A percentile compares a stretch with the other conserved stretches of the same genome.
phyloP scores from a whole-genome alignment of 768 basidiomycete species.

The Trametes cingulata region DNA sequence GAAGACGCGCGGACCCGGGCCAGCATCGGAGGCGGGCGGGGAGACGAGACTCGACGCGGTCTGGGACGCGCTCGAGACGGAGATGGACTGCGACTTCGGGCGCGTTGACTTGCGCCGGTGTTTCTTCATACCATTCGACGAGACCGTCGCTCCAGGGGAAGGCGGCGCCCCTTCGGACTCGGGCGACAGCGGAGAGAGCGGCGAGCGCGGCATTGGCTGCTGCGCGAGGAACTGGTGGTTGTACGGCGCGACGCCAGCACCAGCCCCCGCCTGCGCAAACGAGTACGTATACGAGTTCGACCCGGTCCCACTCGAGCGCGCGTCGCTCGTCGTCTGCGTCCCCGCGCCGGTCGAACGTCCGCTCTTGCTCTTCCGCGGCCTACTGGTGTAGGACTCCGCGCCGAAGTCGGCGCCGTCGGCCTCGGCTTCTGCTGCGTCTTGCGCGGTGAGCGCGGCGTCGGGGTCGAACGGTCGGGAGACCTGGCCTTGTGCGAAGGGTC shows the following conservation, averaged over 20 bases:
- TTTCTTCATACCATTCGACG: conserved; percentile 1
- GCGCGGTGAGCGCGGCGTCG: conserved; percentile 46
- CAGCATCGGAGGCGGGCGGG: conserved; percentile 32
- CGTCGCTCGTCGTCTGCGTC: conserved; percentile 50
- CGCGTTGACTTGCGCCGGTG: conserved; percentile 25
- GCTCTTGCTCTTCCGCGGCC: conserved; percentile 28
- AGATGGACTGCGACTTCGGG: conserved; percentile 41
- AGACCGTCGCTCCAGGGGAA: neutral
- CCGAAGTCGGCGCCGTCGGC: conserved; percentile 53
- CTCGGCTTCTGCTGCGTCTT: conserved; percentile 32
- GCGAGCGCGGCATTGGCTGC: conserved; percentile 9
- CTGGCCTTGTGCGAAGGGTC: conserved; percentile 29
- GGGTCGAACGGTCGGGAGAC: conserved; percentile 30
- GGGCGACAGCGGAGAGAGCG: conserved; percentile 3
- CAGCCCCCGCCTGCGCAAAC: neutral
- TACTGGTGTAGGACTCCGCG: conserved; percentile 51
- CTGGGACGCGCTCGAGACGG: conserved; percentile 39
- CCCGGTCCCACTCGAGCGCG: conserved; percentile 33
- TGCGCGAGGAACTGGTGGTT: conserved; percentile 31
- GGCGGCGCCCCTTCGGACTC: neutral
- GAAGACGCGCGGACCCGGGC: conserved; percentile 32
- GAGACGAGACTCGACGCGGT: conserved; percentile 31
- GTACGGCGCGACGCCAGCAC: conserved; percentile 21
- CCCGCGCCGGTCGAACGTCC: conserved; percentile 31
- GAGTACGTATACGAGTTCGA: conserved; percentile 35